These are phyloP conservation scores for Boletus subparvulus DNA, from an alignment of 768 basidiomycete genomes.

Conservation along the genomic window DNA sequence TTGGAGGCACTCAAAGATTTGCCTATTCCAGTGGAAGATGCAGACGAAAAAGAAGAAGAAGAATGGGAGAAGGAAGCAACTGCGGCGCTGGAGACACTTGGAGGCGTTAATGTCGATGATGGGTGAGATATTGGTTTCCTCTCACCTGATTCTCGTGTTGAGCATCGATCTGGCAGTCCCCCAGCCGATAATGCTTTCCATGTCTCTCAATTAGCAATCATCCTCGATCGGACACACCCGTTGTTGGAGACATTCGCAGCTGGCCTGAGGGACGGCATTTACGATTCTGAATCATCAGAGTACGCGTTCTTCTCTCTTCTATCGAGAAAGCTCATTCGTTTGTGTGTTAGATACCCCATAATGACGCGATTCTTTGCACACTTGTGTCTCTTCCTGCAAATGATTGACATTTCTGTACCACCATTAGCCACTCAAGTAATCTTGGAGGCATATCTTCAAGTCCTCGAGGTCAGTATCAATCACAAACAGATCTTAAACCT, in stretches of 20 bases:
- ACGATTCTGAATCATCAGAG: slow-evolving; percentile 53
- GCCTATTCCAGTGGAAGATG: slow-evolving; percentile 22
- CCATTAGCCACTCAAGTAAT: slow-evolving; percentile 76
- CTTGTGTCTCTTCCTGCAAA: slow-evolving; percentile 82
- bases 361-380: slow-evolving; percentile 93
- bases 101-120: slow-evolving; percentile 57
- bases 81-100: slow-evolving; percentile 54
- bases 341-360: slow-evolving; percentile 52
- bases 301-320: slow-evolving; percentile 35
- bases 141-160: neutral
- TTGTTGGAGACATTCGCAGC: slow-evolving; percentile 69
- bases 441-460: slow-evolving; percentile 83
- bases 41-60: slow-evolving; percentile 44
- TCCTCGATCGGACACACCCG: slow-evolving; percentile 64
- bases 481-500: neutral
- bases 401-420: slow-evolving; percentile 75
- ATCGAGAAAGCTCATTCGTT: neutral
- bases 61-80: slow-evolving; percentile 69
- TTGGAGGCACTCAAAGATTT: slow-evolving; percentile 45
- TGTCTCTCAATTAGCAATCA: slow-evolving; percentile 76
- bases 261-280: slow-evolving; percentile 52
- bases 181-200: slow-evolving; percentile 76
- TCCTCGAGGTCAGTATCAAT: slow-evolving; percentile 64
- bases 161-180: slow-evolving; percentile 38
- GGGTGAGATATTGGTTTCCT: slow-evolving; percentile 45